Conservation (phyloP, 83 land plant species). For the Isoetes engelmannii region DNA sequence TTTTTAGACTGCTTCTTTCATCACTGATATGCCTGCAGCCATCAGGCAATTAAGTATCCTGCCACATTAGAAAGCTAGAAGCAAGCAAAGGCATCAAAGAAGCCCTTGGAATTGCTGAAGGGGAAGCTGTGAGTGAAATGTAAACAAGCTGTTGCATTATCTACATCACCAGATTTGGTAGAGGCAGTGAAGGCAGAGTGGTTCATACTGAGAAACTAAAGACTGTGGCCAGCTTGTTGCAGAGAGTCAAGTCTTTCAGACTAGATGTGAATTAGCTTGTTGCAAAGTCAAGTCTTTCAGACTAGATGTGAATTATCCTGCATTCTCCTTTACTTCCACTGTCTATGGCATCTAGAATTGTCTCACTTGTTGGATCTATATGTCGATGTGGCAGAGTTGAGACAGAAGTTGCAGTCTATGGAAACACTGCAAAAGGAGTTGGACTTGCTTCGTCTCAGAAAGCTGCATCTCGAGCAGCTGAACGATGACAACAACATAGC, state of each 20-base stretch:
- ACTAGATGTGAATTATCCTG: conserved; percentile 73
- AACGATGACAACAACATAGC: too few species aligned
- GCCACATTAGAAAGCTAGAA: conserved; percentile 35
- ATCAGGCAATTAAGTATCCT: too few species aligned
- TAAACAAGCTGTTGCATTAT: conserved; percentile 62
- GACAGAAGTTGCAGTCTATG: conserved; percentile 81
- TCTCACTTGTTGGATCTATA: conserved; percentile 16
- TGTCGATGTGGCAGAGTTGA: conserved; percentile 90
- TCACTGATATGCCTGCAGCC: too few species aligned
- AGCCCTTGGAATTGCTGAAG: conserved; percentile 45
- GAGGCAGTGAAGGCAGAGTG: conserved; percentile 50
- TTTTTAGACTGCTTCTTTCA: too few species aligned
- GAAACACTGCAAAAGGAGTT: conserved; percentile 84
- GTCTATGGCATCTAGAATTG: too few species aligned
- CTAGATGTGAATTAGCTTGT: conserved; percentile 91
- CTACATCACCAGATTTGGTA: conserved; percentile 53
- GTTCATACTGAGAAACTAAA: conserved; percentile 57
- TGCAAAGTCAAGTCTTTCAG: conserved; percentile 85
- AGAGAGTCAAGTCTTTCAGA: conserved; percentile 87
- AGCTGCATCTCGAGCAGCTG: conserved; percentile 73
- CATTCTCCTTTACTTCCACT: not conserved
- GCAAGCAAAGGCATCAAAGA: conserved; percentile 63
- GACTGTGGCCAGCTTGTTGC: conserved; percentile 76
- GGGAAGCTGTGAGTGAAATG: conserved; percentile 54
- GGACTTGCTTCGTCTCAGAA: conserved; percentile 78